Conservation (phyloP, 768 basidiomycete genomes). For the Rhizopogon vesiculosus region DNA sequence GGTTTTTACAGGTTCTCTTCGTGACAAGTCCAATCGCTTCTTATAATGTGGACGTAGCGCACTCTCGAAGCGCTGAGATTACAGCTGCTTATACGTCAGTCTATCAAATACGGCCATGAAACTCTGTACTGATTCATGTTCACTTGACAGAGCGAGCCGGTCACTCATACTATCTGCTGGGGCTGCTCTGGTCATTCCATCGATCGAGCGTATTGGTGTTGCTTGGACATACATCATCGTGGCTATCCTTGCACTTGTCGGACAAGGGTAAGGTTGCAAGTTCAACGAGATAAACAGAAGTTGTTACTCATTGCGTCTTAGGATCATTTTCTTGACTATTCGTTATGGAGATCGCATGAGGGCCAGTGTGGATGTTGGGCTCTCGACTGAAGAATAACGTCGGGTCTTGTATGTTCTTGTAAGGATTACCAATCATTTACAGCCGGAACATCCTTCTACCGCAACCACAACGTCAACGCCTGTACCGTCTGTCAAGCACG, state of each 20-base stretch:
- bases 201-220: conserved; percentile 50
- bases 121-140: background rate
- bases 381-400: conserved; percentile 28
- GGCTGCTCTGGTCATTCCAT: conserved; percentile 46
- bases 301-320: conserved; percentile 28
- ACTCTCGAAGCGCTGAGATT: conserved; percentile 52
- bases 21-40: conserved; percentile 47
- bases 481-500: too few relatives aligned
- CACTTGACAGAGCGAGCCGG: conserved; percentile 39
- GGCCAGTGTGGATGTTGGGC: conserved; percentile 53
- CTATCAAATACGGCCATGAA: background rate
- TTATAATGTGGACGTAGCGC: conserved; percentile 54
- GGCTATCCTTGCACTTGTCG: conserved; percentile 43
- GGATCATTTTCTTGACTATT: conserved; percentile 49
- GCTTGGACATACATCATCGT: conserved; percentile 41
- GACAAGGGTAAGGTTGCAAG: conserved; percentile 41
- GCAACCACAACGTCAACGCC: too few relatives aligned
- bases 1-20: conserved; percentile 39
- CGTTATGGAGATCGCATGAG: conserved; percentile 54
- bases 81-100: conserved; percentile 35
- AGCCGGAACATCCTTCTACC: too few relatives aligned
- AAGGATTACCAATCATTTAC: too few relatives aligned
- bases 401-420: too few relatives aligned
- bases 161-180: conserved; percentile 37
- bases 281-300: background rate